These are phyloP conservation scores for Fusarium equiseti DNA, from an alignment of 2,329 filamentous ascomycete species.

Conservation along the genomic window DNA sequence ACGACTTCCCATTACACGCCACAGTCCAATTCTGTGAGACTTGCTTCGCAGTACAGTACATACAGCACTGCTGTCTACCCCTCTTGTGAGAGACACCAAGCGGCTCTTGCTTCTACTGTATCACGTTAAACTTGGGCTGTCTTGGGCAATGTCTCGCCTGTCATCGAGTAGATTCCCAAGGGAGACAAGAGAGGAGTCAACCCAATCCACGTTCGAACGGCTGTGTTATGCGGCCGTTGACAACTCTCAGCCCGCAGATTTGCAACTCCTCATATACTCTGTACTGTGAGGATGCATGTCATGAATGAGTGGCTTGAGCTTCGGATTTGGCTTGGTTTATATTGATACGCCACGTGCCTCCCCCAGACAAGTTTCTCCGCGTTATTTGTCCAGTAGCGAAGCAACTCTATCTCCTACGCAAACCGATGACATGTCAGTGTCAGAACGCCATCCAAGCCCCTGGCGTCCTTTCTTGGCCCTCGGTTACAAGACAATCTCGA, in stretches of 20 bases:
- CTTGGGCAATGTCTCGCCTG: conserved; percentile 21
- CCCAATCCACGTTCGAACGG: neutral
- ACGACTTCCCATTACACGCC: conserved; percentile 16
- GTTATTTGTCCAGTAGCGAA: neutral
- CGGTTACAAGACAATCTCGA: neutral
- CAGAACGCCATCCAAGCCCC: neutral
- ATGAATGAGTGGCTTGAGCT: neutral
- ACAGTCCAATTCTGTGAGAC: conserved; percentile 25
- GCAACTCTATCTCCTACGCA: neutral
- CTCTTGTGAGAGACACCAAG: conserved; percentile 6
- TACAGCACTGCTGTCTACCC: conserved; percentile 1
- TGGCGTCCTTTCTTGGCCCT: neutral
- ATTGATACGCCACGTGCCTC: neutral
- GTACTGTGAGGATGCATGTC: neutral
- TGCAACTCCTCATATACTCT: neutral
- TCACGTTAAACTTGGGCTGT: conserved; percentile 5
- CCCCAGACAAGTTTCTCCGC: conserved; percentile 3
- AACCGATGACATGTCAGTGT: conserved; percentile 1
- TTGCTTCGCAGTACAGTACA: neutral
- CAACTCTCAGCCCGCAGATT: conserved; percentile 4
- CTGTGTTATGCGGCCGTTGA: conserved; percentile 18
- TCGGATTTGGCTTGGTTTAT: neutral
- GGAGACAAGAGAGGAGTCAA: neutral
- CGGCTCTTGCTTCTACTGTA: neutral
- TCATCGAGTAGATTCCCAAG: conserved; percentile 1